A percentile compares a stretch with the other conserved stretches of the same genome.
These are phyloP conservation scores for Pestalotiopsis sp. DNA, from an alignment of 2,329 filamentous ascomycete genomes.

Conservation along the genomic window DNA sequence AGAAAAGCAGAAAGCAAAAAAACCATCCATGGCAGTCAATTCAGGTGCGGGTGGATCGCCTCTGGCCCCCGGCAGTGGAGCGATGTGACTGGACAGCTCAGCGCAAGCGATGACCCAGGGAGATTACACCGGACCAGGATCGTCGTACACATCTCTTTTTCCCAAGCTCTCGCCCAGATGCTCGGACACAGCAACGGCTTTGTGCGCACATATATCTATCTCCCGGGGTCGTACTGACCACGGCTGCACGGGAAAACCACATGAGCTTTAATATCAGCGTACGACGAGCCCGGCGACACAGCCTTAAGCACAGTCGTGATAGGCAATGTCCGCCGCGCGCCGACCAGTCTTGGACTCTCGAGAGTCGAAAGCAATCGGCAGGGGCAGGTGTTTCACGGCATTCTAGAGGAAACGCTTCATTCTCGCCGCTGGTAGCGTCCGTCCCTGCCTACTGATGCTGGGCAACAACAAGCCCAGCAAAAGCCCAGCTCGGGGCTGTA, in stretches of 20 bases:
- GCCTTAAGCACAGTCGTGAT: background rate
- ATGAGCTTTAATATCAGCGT: background rate
- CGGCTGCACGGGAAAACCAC: background rate
- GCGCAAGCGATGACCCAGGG: slow-evolving; percentile 25
- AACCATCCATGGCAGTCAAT: background rate
- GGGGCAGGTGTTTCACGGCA: background rate
- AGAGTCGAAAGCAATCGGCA: background rate
- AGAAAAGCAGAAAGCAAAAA: background rate
- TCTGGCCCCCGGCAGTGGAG: slow-evolving; percentile 2
- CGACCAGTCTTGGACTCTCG: background rate
- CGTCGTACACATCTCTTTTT: slow-evolving; percentile 6
- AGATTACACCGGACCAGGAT: slow-evolving; percentile 27
- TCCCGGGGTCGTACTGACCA: background rate
- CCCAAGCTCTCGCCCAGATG: background rate
- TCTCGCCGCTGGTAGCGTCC: too few species aligned
- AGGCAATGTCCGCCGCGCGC: background rate
- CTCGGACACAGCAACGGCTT: background rate
- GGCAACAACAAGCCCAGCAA: too few species aligned
- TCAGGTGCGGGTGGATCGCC: slow-evolving; percentile 7
- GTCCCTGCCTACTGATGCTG: too few species aligned
- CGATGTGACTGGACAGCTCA: slow-evolving; percentile 6
- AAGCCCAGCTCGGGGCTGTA: too few species aligned
- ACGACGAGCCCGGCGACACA: background rate
- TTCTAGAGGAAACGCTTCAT: too few species aligned
- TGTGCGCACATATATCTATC: background rate